phyloP scores from a whole-genome alignment of 305 asterid genomes.

The Fraxinus platypoda region DNA sequence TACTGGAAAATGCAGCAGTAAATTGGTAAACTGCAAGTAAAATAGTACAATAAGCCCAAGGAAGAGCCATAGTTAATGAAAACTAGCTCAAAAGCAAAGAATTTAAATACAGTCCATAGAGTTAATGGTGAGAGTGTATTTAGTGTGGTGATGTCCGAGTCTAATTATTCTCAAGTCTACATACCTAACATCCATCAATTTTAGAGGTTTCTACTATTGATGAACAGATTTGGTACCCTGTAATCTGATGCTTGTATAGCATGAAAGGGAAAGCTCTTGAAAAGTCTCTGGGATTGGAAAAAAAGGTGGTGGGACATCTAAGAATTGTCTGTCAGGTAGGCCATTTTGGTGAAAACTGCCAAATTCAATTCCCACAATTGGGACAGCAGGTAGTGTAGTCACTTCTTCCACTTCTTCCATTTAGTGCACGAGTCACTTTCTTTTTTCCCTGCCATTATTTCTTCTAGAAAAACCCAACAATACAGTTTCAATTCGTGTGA shows the following conservation, averaged over 20 bases:
- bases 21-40: slow-evolving; percentile 5
- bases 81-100: slow-evolving; percentile 3
- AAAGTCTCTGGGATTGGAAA: background rate
- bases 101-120: slow-evolving; percentile 5
- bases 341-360: background rate
- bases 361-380: slow-evolving; percentile 1
- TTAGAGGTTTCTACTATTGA: slow-evolving; percentile 8
- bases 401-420: slow-evolving; percentile 13
- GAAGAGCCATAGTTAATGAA: slow-evolving; percentile 17
- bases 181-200: background rate
- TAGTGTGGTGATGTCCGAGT: background rate
- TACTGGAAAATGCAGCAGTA: slow-evolving; percentile 22
- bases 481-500: background rate
- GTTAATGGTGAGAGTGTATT: background rate
- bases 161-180: background rate
- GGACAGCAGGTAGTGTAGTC: slow-evolving; percentile 18
- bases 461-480: background rate
- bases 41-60: slow-evolving; percentile 19
- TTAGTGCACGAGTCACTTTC: slow-evolving; percentile 5
- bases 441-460: background rate
- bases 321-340: background rate
- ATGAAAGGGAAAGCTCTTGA: background rate
- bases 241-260: background rate
- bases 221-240: background rate
- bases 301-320: background rate